phyloP scores from a whole-genome alignment of 495 filamentous ascomycete species.

The Glonium stellatum region DNA sequence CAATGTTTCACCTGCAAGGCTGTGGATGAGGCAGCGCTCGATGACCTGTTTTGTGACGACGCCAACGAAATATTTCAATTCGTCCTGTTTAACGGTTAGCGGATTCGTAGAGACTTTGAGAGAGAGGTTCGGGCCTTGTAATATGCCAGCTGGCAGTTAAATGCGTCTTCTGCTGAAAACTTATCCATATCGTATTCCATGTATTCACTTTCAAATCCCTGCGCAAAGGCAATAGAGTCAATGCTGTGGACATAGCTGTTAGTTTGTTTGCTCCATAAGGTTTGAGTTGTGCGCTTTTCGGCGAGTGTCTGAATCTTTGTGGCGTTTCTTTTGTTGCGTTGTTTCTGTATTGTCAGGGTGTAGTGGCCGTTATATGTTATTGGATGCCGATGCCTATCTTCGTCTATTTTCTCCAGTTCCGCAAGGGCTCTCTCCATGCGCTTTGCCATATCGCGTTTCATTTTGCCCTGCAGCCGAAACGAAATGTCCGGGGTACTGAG shows the following conservation, averaged over 20 bases:
- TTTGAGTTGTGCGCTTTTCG: background rate
- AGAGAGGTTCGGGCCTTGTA: conserved; percentile 1
- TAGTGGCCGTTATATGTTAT: conserved; percentile 2
- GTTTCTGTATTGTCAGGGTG: background rate
- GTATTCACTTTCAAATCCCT: background rate
- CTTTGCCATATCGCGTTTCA: background rate
- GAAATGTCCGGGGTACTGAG: background rate
- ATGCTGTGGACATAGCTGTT: background rate
- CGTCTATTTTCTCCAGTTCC: background rate
- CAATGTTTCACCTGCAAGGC: background rate
- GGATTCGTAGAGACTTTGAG: background rate
- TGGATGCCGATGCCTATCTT: background rate
- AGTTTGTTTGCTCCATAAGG: background rate
- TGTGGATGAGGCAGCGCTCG: background rate
- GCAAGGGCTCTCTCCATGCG: background rate
- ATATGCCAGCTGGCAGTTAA: background rate
- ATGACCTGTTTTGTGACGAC: background rate
- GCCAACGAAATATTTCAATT: background rate
- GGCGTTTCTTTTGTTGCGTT: background rate
- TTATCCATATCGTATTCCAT: background rate
- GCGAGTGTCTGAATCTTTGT: conserved; percentile 2
- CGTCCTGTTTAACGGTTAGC: background rate
- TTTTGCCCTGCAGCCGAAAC: background rate
- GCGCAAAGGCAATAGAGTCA: background rate
- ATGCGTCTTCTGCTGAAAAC: background rate